Percentiles rank a stretch among this genome's conserved stretches.
These are phyloP conservation scores for Trifolium subterraneum DNA, from an alignment of 306 rosid species.

Conservation along the genomic window DNA sequence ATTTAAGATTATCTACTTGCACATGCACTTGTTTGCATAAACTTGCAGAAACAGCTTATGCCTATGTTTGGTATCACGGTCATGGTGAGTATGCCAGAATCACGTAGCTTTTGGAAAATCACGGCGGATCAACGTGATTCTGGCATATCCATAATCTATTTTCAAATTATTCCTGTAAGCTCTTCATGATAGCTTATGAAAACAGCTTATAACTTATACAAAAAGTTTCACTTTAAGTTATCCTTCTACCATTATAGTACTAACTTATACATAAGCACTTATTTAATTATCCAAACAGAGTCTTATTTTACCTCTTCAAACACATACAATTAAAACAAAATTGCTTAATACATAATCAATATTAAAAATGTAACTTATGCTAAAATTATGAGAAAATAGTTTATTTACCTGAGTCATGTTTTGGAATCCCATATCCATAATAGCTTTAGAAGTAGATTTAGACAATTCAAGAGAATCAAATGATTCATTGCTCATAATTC, in stretches of 20 bases:
- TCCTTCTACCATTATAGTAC: too few species aligned
- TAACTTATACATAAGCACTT: too few species aligned
- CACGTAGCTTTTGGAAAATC: too few species aligned
- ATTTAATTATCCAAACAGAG: too few species aligned
- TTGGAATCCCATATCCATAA: slow-evolving; percentile 65
- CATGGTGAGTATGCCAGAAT: too few species aligned
- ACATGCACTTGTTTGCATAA: too few species aligned
- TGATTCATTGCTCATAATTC: slow-evolving; percentile 70
- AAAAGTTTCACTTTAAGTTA: not conserved
- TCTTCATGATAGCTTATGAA: not conserved
- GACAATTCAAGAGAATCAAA: slow-evolving; percentile 68
- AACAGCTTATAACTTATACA: too few species aligned
- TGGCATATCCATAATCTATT: too few species aligned
- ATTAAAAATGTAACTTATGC: not conserved
- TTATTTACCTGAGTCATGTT: slow-evolving; percentile 71
- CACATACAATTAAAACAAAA: not conserved
- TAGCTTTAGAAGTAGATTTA: slow-evolving; percentile 61
- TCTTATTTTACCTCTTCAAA: too few species aligned
- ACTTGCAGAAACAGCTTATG: not conserved
- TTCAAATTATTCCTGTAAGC: not conserved
- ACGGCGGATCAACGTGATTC: too few species aligned
- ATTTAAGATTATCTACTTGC: too few species aligned
- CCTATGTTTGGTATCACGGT: too few species aligned
- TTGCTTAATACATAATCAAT: not conserved
- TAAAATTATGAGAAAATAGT: not conserved